Base-by-base conservation (phyloP, 768 basidiomycete genomes). In the Pisolithus orientalis region DNA sequence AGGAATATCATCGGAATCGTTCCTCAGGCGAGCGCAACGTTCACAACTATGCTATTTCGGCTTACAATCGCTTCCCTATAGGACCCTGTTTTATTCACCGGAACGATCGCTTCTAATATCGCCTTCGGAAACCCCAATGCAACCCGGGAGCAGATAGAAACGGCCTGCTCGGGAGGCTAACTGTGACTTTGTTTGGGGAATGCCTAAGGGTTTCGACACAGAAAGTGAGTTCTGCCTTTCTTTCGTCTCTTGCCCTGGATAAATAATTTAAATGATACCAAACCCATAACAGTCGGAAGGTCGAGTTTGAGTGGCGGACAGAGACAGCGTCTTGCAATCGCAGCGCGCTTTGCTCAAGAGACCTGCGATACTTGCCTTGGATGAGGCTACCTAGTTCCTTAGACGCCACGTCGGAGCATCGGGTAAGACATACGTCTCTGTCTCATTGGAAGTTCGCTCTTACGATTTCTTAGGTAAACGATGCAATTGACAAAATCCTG, bases 131-230 rank as follows among this genome's bases (percentile, higher is more conserved):
- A 85, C 46, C 76, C 80, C 8, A 70, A 78, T 17, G 90, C 83
- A 0, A 89, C 90, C 0, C 77, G 87, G 21, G 83, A 84, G 57
- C 82, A 95, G 53, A 89, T 97, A 21, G 91, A 96, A 66, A 72
- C 83, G 28, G 94, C 92, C 0, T n/a, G 94, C 94, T 0, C 76
- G 87, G 17, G 80, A 90, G 53, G 95, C 95, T 2, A 96, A 97
- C 59, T 97, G 94, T 68, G 93, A 95, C 61, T 98, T 95, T 63
- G 84, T 97, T 6, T 91, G 92, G 87, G 85, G 88, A 14, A 83
- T 98, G 77, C 94, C 94, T 9, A 77, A 92, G 52, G 93, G 94
- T 0, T 95, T 95, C 60, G 94, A 96, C 59, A 97, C 95, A 0
- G 77, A 84, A 59, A 94, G 93, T 94, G 57, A 59, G 89, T 64